A percentile compares a stretch with the other conserved stretches of the same genome.
These are phyloP conservation scores for Apiospora sp. DNA, from an alignment of 2,329 filamentous ascomycete species.

Conservation along the genomic window DNA sequence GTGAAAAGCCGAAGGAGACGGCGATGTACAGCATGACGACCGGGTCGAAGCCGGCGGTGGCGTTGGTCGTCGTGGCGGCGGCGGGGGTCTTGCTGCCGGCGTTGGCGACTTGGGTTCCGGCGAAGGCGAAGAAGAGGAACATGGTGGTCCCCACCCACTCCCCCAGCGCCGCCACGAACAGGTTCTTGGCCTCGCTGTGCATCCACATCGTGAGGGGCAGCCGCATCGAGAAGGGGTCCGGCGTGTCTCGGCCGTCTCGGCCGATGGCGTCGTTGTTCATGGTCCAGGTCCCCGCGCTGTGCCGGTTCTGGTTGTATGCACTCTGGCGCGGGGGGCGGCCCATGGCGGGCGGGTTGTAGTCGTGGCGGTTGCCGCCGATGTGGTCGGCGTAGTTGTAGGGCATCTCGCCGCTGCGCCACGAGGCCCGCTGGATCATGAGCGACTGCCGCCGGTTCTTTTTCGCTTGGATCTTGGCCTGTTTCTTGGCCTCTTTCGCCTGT, in stretches of 20 bases:
- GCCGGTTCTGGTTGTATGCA: background rate
- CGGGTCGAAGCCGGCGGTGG: constrained; percentile 29
- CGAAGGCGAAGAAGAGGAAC: constrained; percentile 54
- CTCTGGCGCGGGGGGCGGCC: constrained; percentile 11
- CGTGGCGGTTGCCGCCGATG: constrained; percentile 30
- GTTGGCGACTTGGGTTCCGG: constrained; percentile 49
- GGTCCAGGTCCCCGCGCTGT: constrained; percentile 2
- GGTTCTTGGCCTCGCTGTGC: constrained; percentile 56
- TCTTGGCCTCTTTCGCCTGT: constrained; percentile 25
- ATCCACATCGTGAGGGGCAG: constrained; percentile 56
- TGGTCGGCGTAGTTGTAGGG: constrained; percentile 30
- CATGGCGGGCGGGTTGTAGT: constrained; percentile 29
- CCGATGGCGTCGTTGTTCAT: background rate
- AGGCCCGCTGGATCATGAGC: constrained; percentile 6
- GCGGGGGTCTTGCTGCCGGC: constrained; percentile 34
- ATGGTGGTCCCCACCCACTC: constrained; percentile 52
- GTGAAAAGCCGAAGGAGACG: constrained; percentile 43
- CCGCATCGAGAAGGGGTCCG: constrained; percentile 40
- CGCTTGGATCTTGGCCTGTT: constrained; percentile 4
- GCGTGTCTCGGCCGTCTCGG: background rate
- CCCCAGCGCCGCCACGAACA: constrained; percentile 46
- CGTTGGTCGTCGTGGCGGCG: constrained; percentile 29
- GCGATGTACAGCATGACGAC: constrained; percentile 42
- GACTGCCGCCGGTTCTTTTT: background rate
- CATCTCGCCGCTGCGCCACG: constrained; percentile 32